Evolutionary conservation across 2,329 filamentous ascomycete genomes (phyloP), one percentile per base, ranked within the genome.

Genomic region (Volutella citrinella): DNA sequence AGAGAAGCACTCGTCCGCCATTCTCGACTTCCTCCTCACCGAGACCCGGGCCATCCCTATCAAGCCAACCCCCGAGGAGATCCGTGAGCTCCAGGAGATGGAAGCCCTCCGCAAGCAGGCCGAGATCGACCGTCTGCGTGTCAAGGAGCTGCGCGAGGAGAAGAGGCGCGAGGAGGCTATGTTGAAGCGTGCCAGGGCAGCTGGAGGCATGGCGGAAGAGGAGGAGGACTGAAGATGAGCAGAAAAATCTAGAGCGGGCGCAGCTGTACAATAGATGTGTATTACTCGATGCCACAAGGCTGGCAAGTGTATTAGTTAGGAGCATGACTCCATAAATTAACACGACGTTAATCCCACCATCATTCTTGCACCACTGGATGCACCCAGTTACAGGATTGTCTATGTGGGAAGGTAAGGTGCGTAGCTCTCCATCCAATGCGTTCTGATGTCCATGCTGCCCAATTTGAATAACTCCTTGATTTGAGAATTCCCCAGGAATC

Each of bases 31-130:
- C 38, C 69, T 90, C 33, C 56, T 88, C 23, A 63, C 66, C 38
- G 69, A 79, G 58, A 85, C 82, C 14, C 74, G 75, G 14, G 84
- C 82, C 9, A 60, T 66, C 17, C 56, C 65, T 16, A 56, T 89
- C 2, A 52, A 70, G 40, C 69, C 81, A 4, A 81, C 75, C 2
- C 59, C 65, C 4, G 72, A 81, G 52, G 84, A 90, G 48, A 52
- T 68, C 38, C 63, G 67, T 32, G 70, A 81, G 63, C 61, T 84
- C 60, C 63, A 64, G 45, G 69, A 76, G 48, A 51, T 86, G 11
- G 68, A 76, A 48, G 76, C 78, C 42, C 64, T 74, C 39, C 57
- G 63, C 40, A 68, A 65, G 52, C 63, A 68, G 50, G 72, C 68
- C 23, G 66, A 69, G 34, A 58, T 66, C 31, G 81, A 86, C 58